Base-by-base conservation (phyloP, 2,329 filamentous ascomycete genomes). In the Diplodia corticola region DNA sequence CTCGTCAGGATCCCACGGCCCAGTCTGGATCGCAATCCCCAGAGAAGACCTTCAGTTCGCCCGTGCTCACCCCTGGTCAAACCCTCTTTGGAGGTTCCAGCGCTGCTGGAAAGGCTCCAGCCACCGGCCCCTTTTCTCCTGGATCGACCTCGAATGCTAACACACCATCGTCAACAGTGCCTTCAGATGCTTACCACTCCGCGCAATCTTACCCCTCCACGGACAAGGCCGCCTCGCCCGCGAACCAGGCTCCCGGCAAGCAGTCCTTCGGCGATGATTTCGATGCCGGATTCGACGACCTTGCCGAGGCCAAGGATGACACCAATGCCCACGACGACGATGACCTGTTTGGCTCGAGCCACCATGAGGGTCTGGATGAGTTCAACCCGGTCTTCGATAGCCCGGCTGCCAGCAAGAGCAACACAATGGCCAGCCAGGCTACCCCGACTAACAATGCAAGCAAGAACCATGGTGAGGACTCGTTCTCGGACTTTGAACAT, bases 311-410 rank as follows among this genome's bases (percentile, higher is more conserved):
- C 51, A 92, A 92, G 74, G 92, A 95, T 77, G 91, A 79, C 6
- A 81, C 83, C 64, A 82, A 89, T 57, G 88, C 86, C 26, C 55
- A 66, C 20, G 80, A 93, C 67, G 91, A 94, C 67, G 91, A 94
- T 69, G 92, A 93, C 79, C 88, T 89, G 72, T 90, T 93, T 69
- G 90, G 88, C 35, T 78, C 79, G 24, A 77, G 80, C 68, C 80
- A 81, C 59, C 85, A 87, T 51, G 90, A 88, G 20, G 87, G 86
- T 10, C 80, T 91, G 0, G 89, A 91, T 69, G 91, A 94, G 70
- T 95, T 94, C 77, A 92, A 93, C 74, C 86, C 90, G 0, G 87
- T 91, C 20, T 95, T 95, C 70, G 91, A 95, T 78, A 91, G 89
- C 1, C 82, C 82, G 6, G 80, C 80, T 4, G 79, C 80, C 22